Base-by-base conservation (phyloP, 805 yeast genomes). In the Helenozyma rhizophorensis region DNA sequence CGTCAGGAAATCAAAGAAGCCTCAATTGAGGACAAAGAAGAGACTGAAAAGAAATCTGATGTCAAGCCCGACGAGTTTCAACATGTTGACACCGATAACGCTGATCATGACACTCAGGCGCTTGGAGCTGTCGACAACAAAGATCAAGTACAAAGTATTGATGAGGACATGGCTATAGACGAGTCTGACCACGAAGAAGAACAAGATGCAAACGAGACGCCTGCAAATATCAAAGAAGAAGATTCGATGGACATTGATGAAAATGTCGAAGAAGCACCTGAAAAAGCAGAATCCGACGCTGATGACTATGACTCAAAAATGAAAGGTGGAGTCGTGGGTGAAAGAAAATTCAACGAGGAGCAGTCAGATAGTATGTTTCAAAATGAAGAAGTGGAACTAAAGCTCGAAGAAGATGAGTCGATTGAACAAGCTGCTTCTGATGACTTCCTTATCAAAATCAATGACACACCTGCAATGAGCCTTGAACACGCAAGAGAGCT, bases 81-180 rank as follows among this genome's bases (percentile, higher is more conserved):
- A 52, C 93, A 85, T 49, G 67, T 82, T 31, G 86, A 83, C 24
- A 89, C 88, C 29, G 89, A 81, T 28, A 81, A 83, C 40, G 76
- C 90, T 3, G 78, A 81, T 18, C 69, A 65, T 35, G 89, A 85
- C 30, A 85, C 95, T 0, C 97, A 93, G 57, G 98, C 97, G 1
- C 62, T 93, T 32, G 97, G 97, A 14, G 80, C 89, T 27, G 95
- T 96, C 5, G 76, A 78, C 39, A 39, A 37, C 34, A 74, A 79
- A 48, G 96, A 88, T 28, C 88, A 83, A 50, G 64, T 74, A 11
- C 93, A 86, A 53, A 56, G 80, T 1, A 72, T 89, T 37, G 81
- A 88, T 53, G 88, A 85, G 36, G 83, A 82, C 7, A 77, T 72
- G 72, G 93, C 90, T 1, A 81, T 85, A 44, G 93, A 85, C 35